Conservation (phyloP, 192 early-diverging fungal genomes). For the Martensiomyces pterosporus region DNA sequence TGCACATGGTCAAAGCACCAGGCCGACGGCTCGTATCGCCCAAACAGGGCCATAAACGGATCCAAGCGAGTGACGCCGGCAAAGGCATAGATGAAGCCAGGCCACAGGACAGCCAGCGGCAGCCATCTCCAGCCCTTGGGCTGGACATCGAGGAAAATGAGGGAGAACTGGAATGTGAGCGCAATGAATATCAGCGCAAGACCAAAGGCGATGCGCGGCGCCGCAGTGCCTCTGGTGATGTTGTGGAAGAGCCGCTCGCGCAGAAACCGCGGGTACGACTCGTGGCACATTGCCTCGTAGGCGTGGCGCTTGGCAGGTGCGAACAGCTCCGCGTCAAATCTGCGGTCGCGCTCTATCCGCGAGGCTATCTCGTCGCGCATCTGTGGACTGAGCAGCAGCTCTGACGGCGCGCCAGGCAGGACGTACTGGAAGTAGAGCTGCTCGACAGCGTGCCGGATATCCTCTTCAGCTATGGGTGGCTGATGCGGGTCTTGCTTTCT, state of each 20-base stretch:
- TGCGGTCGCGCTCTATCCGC: slow-evolving; percentile 33
- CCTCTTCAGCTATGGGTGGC: no score
- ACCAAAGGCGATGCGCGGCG: slow-evolving; percentile 43
- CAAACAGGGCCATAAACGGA: slow-evolving; percentile 37
- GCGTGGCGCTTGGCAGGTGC: slow-evolving; percentile 45
- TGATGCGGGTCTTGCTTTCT: no score
- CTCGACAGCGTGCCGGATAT: slow-evolving; percentile 41
- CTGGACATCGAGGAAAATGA: slow-evolving; percentile 42
- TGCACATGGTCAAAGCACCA: slow-evolving; percentile 32
- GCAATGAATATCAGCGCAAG: slow-evolving; percentile 42
- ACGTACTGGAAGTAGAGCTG: slow-evolving; percentile 44
- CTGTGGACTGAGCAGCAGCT: slow-evolving; percentile 28
- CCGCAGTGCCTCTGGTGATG: slow-evolving; percentile 39
- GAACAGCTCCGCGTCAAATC: slow-evolving; percentile 40
- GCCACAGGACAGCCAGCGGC: slow-evolving; percentile 42
- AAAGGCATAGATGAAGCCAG: slow-evolving; percentile 25
- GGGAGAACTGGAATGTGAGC: slow-evolving; percentile 35
- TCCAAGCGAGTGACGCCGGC: slow-evolving; percentile 43
- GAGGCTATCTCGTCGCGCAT: slow-evolving; percentile 38
- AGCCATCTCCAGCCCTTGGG: slow-evolving; percentile 52
- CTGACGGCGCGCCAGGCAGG: slow-evolving; percentile 22
- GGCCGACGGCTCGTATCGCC: slow-evolving; percentile 34
- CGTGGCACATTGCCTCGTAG: slow-evolving; percentile 47
- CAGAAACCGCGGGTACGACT: slow-evolving; percentile 45
- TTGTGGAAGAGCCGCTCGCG: slow-evolving; percentile 47